A percentile compares a stretch with the other conserved stretches of the same genome.
These are phyloP conservation scores for Silene uniflora DNA, from an alignment of 148 eudicot genomes.

Conservation along the genomic window DNA sequence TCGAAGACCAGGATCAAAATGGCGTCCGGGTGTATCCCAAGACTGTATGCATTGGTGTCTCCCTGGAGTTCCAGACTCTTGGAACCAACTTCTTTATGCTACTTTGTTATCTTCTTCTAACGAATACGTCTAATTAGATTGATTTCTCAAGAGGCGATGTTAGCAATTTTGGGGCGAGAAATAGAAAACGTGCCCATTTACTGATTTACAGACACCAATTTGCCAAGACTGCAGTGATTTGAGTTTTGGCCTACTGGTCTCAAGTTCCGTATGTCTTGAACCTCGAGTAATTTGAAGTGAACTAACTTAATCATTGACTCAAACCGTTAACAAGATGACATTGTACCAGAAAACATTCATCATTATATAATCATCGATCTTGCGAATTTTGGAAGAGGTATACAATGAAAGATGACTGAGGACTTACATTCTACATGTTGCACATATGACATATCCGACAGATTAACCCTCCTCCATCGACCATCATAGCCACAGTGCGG, in stretches of 20 bases:
- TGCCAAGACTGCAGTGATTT: too few species aligned
- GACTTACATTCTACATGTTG: slow-evolving; percentile 5
- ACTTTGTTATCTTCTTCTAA: slow-evolving; percentile 28
- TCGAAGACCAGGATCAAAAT: slow-evolving; percentile 23
- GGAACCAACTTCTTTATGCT: slow-evolving; percentile 71
- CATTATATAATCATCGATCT: too few species aligned
- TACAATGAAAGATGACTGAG: background rate
- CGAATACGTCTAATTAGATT: background rate
- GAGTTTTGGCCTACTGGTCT: too few species aligned
- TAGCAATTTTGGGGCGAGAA: too few species aligned
- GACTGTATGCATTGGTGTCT: slow-evolving; percentile 97
- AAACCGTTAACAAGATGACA: too few species aligned
- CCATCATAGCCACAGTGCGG: background rate
- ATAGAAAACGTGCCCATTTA: too few species aligned
- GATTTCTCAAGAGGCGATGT: background rate
- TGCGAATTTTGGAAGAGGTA: background rate
- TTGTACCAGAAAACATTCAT: too few species aligned
- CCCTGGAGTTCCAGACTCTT: slow-evolving; percentile 84
- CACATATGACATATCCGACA: background rate
- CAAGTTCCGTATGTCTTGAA: too few species aligned
- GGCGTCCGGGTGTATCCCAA: slow-evolving; percentile 25
- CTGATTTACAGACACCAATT: too few species aligned
- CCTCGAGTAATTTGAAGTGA: too few species aligned
- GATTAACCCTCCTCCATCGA: too few species aligned
- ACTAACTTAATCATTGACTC: too few species aligned